These are phyloP conservation scores for Balamuthia mandrillaris DNA, from an alignment of 208 protist species.

Conservation along the genomic window DNA sequence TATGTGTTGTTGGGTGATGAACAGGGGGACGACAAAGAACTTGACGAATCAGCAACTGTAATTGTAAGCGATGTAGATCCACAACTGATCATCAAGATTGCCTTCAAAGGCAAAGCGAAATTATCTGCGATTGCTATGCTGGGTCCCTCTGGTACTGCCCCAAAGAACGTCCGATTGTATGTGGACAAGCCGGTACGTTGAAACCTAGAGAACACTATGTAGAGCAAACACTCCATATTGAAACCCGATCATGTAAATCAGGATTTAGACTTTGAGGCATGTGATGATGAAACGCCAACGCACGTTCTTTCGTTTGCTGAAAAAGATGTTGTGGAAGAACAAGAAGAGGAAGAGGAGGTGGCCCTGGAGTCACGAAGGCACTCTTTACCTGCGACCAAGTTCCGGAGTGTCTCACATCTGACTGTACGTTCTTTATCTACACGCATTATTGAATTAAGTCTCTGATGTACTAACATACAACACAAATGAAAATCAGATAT, in stretches of 20 bases:
- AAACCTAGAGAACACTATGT: not conserved
- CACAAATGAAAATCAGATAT: too few relatives aligned
- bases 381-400: not conserved
- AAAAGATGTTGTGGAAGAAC: not conserved
- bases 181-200: not conserved
- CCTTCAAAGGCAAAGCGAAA: constrained; percentile 2
- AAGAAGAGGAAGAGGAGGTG: not conserved
- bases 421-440: not conserved
- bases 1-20: not conserved
- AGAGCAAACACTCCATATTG: not conserved
- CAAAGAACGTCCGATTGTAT: not conserved
- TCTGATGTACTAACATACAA: not conserved
- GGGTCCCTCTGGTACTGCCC: not conserved
- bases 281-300: not conserved
- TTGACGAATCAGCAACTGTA: not conserved
- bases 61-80: not conserved
- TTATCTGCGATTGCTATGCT: not conserved
- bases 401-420: not conserved
- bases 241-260: not conserved
- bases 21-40: not conserved
- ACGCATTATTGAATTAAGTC: not conserved
- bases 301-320: not conserved
- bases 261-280: not conserved
- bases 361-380: not conserved
- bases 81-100: constrained; percentile 10